These are phyloP conservation scores for Wallemia hederae DNA, from an alignment of 1,284 basidiomycete species.

Conservation along the genomic window DNA sequence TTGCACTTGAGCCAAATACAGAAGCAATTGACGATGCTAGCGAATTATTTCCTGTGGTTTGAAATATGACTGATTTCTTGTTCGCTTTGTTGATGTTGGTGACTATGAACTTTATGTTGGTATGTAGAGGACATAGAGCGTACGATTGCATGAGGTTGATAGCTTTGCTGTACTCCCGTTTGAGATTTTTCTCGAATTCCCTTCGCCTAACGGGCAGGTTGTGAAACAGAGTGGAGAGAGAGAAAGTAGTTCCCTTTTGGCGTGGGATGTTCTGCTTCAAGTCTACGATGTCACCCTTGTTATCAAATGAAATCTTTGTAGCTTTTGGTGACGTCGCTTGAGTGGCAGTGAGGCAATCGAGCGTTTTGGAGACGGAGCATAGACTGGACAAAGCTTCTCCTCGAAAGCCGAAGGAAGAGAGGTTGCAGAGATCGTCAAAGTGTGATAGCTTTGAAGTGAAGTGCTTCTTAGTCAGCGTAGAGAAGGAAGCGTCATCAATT, in stretches of 20 bases:
- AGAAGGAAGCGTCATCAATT: constrained; percentile 45
- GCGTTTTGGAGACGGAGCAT: constrained; percentile 46
- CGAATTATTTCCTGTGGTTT: constrained; percentile 34
- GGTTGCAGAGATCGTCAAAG: constrained; percentile 40
- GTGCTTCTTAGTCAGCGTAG: constrained; percentile 56
- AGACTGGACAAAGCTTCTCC: constrained; percentile 85
- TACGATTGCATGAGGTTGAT: constrained; percentile 59
- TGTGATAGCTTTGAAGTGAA: constrained; percentile 70
- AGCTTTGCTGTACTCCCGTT: constrained; percentile 69
- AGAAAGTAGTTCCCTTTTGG: constrained; percentile 65
- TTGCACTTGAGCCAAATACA: constrained; percentile 57
- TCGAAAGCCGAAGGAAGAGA: constrained; percentile 76
- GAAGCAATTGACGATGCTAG: constrained; percentile 36
- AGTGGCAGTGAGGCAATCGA: constrained; percentile 45
- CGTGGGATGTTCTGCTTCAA: neutral
- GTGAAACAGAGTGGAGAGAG: constrained; percentile 41
- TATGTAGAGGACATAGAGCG: constrained; percentile 26
- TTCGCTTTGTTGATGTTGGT: constrained; percentile 17
- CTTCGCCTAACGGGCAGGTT: constrained; percentile 69
- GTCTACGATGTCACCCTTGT: neutral
- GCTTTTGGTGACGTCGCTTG: constrained; percentile 41
- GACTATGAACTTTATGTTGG: constrained; percentile 2
- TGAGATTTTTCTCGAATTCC: constrained; percentile 65
- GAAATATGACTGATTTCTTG: constrained; percentile 38
- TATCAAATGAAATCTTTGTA: constrained; percentile 37